These are phyloP conservation scores for Quercus suber DNA, from an alignment of 306 rosid species.

Conservation along the genomic window DNA sequence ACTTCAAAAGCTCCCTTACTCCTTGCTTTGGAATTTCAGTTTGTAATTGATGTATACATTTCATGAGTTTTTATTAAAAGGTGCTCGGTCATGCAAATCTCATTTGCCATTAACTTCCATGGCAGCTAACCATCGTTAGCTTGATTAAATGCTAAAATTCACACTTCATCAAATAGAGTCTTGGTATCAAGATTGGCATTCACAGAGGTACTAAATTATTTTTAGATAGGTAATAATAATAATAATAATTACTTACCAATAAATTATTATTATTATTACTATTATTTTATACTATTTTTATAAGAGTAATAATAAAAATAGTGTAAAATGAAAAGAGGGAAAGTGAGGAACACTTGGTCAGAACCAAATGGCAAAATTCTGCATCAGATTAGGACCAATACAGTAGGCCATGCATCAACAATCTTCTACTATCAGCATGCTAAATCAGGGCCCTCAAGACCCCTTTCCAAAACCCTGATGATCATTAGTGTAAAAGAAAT, in stretches of 20 bases:
- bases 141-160: not conserved
- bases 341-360: not conserved
- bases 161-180: not conserved
- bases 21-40: not conserved
- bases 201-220: too few species aligned
- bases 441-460: not conserved
- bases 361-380: not conserved
- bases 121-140: not conserved
- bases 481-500: not conserved
- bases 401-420: not conserved
- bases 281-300: too few species aligned
- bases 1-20: not conserved
- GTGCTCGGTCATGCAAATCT: not conserved
- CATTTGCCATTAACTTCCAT: not conserved
- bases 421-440: not conserved
- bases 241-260: too few species aligned
- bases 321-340: not conserved
- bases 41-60: not conserved
- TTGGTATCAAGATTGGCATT: not conserved
- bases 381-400: not conserved
- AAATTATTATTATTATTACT: too few species aligned
- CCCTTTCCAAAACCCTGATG: not conserved
- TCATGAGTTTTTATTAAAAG: not conserved
- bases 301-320: too few species aligned
- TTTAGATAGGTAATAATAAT: too few species aligned